Base-by-base conservation (phyloP, 352 stramenopile genomes). In the Globisporangium paddicum region DNA sequence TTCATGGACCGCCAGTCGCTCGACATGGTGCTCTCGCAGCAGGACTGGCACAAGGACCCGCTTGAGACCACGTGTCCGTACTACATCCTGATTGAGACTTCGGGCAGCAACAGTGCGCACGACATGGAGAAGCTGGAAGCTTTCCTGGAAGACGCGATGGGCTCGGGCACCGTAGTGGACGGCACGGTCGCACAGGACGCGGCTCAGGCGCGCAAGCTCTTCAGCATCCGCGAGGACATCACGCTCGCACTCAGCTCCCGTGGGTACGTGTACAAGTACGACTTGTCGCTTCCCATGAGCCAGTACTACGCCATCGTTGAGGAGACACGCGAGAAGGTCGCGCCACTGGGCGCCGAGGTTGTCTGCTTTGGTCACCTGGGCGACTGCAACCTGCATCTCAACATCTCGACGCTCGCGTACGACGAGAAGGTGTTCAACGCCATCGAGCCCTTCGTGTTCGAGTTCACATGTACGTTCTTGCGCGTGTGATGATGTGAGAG, bases 241-340 rank as follows among this genome's bases (percentile, higher is more conserved):
- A 92, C 96, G 37, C 76, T 98, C 19, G 81, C 90, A 14, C 79
- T 98, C 25, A 86, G 73, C 51, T 63, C 66, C 41, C 73, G 67
- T 23, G 97, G 96, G 23, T 97, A 94, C 66, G 90, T 97, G 46
- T 98, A 98, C 77, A 99, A 99, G 79, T 99, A 98, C 74, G 97
- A 99, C 69, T 69, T 99, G 11, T 98, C 88, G 14, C 64, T 99
- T 21, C 89, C 94, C 0, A 89, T 98, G 28, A 57, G 75, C 30
- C 69, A 96, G 34, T 98, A 98, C 69, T 90, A 98, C 66, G 77
- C 85, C 34, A 88, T 98, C 38, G 86, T 89, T 0, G 68, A 91
- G 19, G 86, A 97, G 49, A 87, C 90, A 21, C 78, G 82, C 47
- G 61, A 72, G 59, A 64, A 58, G 44, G 57, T 97, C 14, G 62